A percentile compares a stretch with the other conserved stretches of the same genome.
phyloP scores from a whole-genome alignment of 1,284 basidiomycete genomes.

The Cerioporus squamosus region DNA sequence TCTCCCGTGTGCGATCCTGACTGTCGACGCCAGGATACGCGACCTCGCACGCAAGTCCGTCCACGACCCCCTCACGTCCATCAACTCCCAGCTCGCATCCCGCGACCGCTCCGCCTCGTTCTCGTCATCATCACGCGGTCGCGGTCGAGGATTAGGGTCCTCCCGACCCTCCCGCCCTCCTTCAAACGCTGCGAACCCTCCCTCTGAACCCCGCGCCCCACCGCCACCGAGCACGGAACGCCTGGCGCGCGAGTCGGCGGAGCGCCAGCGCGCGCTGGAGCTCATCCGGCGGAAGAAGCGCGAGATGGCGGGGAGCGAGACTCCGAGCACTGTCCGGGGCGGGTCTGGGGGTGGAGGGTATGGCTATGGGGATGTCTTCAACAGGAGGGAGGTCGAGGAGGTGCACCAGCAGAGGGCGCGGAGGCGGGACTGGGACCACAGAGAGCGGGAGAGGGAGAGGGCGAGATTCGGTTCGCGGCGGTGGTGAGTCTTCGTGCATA shows the following conservation, averaged over 20 bases:
- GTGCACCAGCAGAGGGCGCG: conserved; percentile 43
- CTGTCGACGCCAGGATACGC: conserved; percentile 42
- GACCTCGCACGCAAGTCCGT: conserved; percentile 65
- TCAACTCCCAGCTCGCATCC: conserved; percentile 64
- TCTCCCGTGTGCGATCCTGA: not conserved
- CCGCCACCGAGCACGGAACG: conserved; percentile 46
- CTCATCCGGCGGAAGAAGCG: conserved; percentile 67
- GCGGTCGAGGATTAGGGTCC: not conserved
- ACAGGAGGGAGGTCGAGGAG: conserved; percentile 70
- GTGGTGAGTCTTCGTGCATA: too few species aligned
- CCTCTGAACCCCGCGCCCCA: too few species aligned
- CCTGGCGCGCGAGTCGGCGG: conserved; percentile 69
- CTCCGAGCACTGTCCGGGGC: conserved; percentile 70
- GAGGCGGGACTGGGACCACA: conserved; percentile 13
- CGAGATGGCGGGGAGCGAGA: conserved; percentile 64
- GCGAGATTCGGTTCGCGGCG: too few species aligned
- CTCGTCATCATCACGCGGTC: conserved; percentile 21
- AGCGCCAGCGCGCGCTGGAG: conserved; percentile 71
- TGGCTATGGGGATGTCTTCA: conserved; percentile 74
- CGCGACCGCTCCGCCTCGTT: conserved; percentile 33
- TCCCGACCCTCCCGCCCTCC: not conserved
- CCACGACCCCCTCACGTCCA: conserved; percentile 75
- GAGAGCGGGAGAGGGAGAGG: too few species aligned
- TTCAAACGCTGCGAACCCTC: too few species aligned
- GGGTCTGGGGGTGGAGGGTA: conserved; percentile 39